Evolutionary conservation across 352 stramenopile genomes (phyloP).

Genomic region (Phytophthora brassicae): DNA sequence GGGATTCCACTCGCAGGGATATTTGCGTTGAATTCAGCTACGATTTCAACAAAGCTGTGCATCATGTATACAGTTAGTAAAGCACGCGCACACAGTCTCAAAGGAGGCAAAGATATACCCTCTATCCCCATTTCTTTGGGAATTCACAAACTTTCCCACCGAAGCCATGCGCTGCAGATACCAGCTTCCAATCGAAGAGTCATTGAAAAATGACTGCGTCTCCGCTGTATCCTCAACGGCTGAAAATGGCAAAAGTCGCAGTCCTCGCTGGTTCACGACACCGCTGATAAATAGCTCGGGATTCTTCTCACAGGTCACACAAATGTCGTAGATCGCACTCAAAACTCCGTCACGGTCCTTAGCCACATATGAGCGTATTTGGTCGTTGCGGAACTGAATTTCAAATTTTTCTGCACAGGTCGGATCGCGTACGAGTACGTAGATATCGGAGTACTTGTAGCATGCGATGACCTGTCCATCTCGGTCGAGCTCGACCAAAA

Average conservation of each 20-base stretch:
- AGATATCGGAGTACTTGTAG: constrained; percentile 67
- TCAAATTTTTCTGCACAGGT: constrained; percentile 59
- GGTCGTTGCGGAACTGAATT: constrained; percentile 71
- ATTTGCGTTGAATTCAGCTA: constrained; percentile 91
- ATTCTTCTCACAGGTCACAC: constrained; percentile 74
- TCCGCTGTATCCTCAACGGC: constrained; percentile 66
- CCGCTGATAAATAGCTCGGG: constrained; percentile 72
- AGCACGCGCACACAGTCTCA: neutral
- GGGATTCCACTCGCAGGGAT: constrained; percentile 81
- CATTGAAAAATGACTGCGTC: constrained; percentile 79
- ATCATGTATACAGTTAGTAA: constrained; percentile 10
- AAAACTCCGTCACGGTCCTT: constrained; percentile 75
- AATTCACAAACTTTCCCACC: constrained; percentile 62
- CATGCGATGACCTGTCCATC: constrained; percentile 56
- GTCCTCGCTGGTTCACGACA: constrained; percentile 64
- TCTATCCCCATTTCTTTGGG: constrained; percentile 56
- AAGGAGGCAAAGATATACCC: constrained; percentile 38
- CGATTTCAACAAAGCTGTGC: constrained; percentile 76
- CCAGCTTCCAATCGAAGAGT: constrained; percentile 74
- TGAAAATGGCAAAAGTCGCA: constrained; percentile 72
- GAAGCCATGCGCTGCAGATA: constrained; percentile 80
- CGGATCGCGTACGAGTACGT: constrained; percentile 61
- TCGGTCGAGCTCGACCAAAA: constrained; percentile 65
- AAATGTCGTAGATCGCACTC: constrained; percentile 78
- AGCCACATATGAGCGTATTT: constrained; percentile 58